These are phyloP conservation scores for Yarrowia sp. DNA, from an alignment of 805 yeast species.

Conservation along the genomic window DNA sequence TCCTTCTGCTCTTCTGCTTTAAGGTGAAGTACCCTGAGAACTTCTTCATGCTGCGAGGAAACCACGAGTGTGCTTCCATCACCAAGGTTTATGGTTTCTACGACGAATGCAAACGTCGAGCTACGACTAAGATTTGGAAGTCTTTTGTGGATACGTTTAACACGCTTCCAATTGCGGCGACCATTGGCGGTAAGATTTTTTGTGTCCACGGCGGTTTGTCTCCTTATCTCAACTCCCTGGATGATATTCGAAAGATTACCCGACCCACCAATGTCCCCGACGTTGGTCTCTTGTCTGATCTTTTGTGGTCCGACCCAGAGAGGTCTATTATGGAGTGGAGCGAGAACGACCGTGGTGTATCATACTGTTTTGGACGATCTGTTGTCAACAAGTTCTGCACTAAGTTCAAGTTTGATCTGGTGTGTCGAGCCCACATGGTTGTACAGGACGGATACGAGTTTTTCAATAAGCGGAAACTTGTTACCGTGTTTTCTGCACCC, in stretches of 20 bases:
- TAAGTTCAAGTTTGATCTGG: conserved; percentile 69
- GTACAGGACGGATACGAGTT: conserved; percentile 72
- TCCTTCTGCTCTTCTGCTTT: conserved; percentile 74
- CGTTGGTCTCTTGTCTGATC: conserved; percentile 64
- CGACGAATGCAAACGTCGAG: conserved; percentile 87
- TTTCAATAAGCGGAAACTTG: conserved; percentile 62
- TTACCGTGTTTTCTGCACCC: conserved; percentile 66
- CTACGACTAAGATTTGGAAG: conserved; percentile 87
- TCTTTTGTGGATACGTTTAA: conserved; percentile 85
- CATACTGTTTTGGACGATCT: conserved; percentile 66
- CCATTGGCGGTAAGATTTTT: conserved; percentile 86
- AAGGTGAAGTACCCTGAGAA: conserved; percentile 93
- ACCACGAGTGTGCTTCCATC: conserved; percentile 93
- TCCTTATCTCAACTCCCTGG: conserved; percentile 66
- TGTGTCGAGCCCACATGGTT: conserved; percentile 79
- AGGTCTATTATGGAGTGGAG: conserved; percentile 73
- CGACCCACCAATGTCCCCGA: conserved; percentile 81
- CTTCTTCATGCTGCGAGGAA: conserved; percentile 83
- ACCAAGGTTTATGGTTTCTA: conserved; percentile 94
- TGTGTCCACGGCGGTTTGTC: conserved; percentile 79
- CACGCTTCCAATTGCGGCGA: conserved; percentile 87
- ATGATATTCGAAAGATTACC: conserved; percentile 63
- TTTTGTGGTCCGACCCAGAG: conserved; percentile 78
- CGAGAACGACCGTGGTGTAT: conserved; percentile 75
- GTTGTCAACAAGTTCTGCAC: conserved; percentile 67